Evolutionary conservation across 208 protist genomes (phyloP).

Genomic region (Leishmania major): DNA sequence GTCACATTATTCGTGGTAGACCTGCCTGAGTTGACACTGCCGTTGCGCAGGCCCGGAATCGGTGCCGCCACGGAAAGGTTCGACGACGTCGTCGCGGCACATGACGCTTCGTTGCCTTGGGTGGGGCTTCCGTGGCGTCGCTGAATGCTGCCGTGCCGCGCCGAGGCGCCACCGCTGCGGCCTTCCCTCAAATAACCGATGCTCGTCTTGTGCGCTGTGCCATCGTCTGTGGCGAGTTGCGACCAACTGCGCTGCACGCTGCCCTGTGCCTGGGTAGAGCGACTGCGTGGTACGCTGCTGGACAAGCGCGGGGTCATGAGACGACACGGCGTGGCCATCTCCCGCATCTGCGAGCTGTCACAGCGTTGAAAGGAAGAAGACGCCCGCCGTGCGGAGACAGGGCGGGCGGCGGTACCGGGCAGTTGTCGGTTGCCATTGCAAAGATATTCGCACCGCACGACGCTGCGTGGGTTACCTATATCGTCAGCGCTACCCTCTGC

Average conservation of each 20-base stretch:
- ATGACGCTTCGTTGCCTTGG: constrained; percentile 20
- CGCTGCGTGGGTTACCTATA: constrained; percentile 16
- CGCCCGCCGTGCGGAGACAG: constrained; percentile 18
- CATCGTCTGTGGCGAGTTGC: background rate
- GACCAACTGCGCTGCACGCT: constrained; percentile 18
- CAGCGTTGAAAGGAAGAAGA: constrained; percentile 36
- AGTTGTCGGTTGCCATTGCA: constrained; percentile 3
- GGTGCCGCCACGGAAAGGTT: constrained; percentile 12
- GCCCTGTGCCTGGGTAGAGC: constrained; percentile 19
- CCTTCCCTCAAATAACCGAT: background rate
- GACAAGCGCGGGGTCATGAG: constrained; percentile 22
- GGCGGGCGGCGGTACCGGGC: background rate
- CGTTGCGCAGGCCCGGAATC: constrained; percentile 21
- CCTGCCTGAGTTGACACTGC: constrained; percentile 9
- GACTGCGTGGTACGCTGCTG: constrained; percentile 35
- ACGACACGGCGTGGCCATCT: constrained; percentile 34
- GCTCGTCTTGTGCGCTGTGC: background rate
- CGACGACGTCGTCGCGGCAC: background rate
- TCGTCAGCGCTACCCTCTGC: constrained; percentile 21
- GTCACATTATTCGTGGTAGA: constrained; percentile 20
- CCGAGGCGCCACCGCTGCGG: background rate
- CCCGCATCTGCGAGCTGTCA: constrained; percentile 38
- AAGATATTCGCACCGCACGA: constrained; percentile 35
- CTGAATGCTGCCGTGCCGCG: constrained; percentile 23
- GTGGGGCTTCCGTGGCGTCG: constrained; percentile 38